A percentile compares a stretch with the other conserved stretches of the same genome.
Conservation (phyloP, 306 rosid species). For the Cicer arietinum region DNA sequence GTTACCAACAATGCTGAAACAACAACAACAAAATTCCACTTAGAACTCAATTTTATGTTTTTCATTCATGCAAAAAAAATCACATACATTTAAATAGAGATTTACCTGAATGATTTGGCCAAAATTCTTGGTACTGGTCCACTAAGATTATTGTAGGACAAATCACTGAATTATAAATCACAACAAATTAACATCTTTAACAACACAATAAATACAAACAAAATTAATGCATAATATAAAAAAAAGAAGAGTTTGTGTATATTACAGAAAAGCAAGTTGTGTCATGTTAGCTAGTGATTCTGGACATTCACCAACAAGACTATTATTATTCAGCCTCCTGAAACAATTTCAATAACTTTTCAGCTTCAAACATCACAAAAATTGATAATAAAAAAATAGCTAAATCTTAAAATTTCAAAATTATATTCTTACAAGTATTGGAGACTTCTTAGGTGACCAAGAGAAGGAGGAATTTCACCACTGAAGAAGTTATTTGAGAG, state of each 20-base stretch:
- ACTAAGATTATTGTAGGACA: constrained; percentile 90
- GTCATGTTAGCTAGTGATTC: constrained; percentile 86
- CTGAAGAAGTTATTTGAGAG: constrained; percentile 78
- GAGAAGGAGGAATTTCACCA: constrained; percentile 73
- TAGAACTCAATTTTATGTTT: constrained; percentile 32
- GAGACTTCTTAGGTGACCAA: constrained; percentile 74
- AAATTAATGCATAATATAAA: constrained; percentile 25
- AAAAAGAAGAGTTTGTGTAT: constrained; percentile 46
- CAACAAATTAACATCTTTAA: constrained; percentile 45
- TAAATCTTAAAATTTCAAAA: constrained; percentile 25
- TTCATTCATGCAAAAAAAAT: constrained; percentile 12
- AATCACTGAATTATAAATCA: constrained; percentile 65
- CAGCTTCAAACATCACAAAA: constrained; percentile 40
- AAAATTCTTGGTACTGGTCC: constrained; percentile 89
- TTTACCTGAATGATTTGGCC: constrained; percentile 88
- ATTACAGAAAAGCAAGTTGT: constrained; percentile 86
- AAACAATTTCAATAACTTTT: constrained; percentile 40
- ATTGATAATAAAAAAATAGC: constrained; percentile 2
- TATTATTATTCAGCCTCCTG: constrained; percentile 97
- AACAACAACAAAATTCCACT: constrained; percentile 1
- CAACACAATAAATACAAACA: constrained; percentile 4
- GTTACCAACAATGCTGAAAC: constrained; percentile 87
- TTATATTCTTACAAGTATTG: constrained; percentile 75
- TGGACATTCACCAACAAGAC: constrained; percentile 77
- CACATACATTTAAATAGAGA: constrained; percentile 17